These are phyloP conservation scores for Chimonanthus praecox DNA, from an alignment of 164 flowering plant genomes.

Conservation along the genomic window DNA sequence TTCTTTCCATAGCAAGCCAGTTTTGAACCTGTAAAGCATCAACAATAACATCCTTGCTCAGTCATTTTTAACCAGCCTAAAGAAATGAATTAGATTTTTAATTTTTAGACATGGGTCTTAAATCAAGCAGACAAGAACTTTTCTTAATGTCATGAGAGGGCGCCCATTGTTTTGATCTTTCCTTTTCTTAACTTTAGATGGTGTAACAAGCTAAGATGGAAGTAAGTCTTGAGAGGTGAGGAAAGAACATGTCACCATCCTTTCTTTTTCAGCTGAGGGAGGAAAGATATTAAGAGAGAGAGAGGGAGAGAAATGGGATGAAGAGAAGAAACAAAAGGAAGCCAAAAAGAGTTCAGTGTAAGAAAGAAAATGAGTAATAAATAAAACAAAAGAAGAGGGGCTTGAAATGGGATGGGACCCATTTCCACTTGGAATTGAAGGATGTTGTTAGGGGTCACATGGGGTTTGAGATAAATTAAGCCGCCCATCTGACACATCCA, in stretches of 20 bases:
- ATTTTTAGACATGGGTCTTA: too few species aligned
- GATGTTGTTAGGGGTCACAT: conserved; percentile 29
- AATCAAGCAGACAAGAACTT: too few species aligned
- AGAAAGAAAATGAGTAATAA: too few species aligned
- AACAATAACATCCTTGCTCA: too few species aligned
- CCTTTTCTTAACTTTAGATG: too few species aligned
- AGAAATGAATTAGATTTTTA: too few species aligned
- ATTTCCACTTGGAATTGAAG: conserved; percentile 20
- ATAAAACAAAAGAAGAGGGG: background rate
- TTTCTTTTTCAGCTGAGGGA: conserved; percentile 8
- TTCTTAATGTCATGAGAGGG: background rate
- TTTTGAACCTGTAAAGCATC: too few species aligned
- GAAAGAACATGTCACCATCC: conserved; percentile 27
- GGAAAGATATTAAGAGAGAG: background rate
- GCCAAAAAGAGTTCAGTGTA: background rate
- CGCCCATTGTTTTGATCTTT: background rate
- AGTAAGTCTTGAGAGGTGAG: conserved; percentile 35
- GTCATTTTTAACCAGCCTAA: too few species aligned
- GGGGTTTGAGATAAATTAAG: conserved; percentile 23
- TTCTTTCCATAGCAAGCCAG: too few species aligned
- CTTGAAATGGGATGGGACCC: conserved; percentile 11
- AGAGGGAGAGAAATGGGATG: background rate
- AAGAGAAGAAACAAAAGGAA: conserved; percentile 1
- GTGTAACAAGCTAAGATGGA: background rate
- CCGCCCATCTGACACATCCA: conserved; percentile 30